Evolutionary conservation across 23 red algal genomes (phyloP).

Genomic region (Agarophyton chilense): DNA sequence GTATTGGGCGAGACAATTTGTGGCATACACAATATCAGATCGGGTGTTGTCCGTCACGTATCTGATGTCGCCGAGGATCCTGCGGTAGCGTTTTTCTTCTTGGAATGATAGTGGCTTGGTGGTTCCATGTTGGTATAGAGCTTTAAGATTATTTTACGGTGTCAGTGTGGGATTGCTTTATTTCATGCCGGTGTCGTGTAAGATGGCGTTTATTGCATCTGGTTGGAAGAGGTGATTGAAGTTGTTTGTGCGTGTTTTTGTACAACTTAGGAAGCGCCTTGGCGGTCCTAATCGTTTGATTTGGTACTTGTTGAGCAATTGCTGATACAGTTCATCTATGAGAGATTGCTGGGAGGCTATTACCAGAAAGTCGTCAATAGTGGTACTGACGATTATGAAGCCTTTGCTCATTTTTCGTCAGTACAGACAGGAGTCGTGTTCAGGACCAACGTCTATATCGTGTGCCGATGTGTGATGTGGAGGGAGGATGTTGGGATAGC

Average conservation of each 20-base stretch:
- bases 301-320: not conserved
- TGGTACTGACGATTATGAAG: not conserved
- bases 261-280: not conserved
- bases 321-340: not conserved
- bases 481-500: no score
- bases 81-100: no score
- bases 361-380: not conserved
- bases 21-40: no score
- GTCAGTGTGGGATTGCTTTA: no score
- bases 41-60: no score
- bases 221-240: not conserved
- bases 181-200: not conserved
- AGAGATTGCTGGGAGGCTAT: not conserved
- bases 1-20: no score
- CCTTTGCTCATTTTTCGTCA: no score
- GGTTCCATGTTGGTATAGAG: not conserved
- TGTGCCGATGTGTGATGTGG: no score
- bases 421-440: not conserved
- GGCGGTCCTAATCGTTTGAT: not conserved
- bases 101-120: not conserved
- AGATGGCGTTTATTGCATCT: not conserved
- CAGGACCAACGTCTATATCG: no score
- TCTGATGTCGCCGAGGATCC: no score
- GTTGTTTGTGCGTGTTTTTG: not conserved
- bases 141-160: not conserved